A percentile compares a stretch with the other conserved stretches of the same genome.
Conservation (phyloP, 371 early-diverging fungal species). For the Blyttiomyces sp. region DNA sequence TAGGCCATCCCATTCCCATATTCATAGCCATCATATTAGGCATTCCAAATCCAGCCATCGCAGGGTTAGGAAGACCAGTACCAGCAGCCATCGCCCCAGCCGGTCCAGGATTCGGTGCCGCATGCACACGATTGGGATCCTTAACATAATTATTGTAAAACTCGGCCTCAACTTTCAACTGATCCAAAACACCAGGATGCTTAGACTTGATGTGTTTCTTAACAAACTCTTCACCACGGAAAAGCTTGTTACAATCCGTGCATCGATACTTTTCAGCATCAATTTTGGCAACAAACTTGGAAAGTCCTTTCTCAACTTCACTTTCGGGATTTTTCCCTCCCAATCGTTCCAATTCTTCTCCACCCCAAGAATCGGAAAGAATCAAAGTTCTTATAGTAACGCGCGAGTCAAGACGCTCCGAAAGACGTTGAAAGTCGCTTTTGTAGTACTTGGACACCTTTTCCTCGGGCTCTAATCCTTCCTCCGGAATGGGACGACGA, state of each 20-base stretch:
- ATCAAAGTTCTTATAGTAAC: slow-evolving; percentile 44
- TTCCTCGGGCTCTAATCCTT: not conserved
- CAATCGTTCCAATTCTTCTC: slow-evolving; percentile 61
- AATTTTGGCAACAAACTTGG: slow-evolving; percentile 48
- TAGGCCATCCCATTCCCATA: slow-evolving; percentile 2
- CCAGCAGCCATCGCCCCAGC: slow-evolving; percentile 13
- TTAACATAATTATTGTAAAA: slow-evolving; percentile 85
- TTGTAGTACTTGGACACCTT: not conserved
- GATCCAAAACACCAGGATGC: slow-evolving; percentile 72
- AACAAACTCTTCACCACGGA: slow-evolving; percentile 91
- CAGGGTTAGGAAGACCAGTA: not conserved
- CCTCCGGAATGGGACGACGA: not conserved
- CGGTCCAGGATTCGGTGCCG: slow-evolving; percentile 3
- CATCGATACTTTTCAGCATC: slow-evolving; percentile 87
- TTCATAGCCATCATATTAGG: slow-evolving; percentile 9
- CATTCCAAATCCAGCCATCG: not conserved
- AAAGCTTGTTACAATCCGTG: slow-evolving; percentile 86
- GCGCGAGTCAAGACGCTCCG: slow-evolving; percentile 37
- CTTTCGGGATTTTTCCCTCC: slow-evolving; percentile 74
- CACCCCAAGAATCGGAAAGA: slow-evolving; percentile 47
- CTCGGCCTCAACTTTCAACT: slow-evolving; percentile 55
- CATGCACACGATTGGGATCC: slow-evolving; percentile 53
- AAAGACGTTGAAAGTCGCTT: slow-evolving; percentile 6
- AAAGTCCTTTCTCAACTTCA: slow-evolving; percentile 43
- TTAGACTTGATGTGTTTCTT: slow-evolving; percentile 87